phyloP scores from a whole-genome alignment of 148 eudicot genomes.

The Heliosperma pusillum region DNA sequence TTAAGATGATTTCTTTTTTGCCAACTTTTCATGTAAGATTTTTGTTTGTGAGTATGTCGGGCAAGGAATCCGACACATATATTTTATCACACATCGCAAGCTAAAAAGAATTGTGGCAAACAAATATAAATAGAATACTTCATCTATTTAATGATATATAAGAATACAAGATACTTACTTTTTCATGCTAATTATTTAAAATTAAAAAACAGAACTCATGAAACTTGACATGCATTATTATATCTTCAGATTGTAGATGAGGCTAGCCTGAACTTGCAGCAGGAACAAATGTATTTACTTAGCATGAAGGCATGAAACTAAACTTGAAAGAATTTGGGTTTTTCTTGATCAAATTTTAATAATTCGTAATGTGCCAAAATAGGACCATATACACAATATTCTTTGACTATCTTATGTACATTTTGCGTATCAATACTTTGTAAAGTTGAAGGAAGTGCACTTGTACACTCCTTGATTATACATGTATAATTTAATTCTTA shows the following conservation, averaged over 20 bases:
- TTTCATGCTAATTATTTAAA: too few species aligned
- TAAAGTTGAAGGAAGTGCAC: background rate
- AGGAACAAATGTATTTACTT: conserved; percentile 53
- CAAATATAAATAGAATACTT: too few species aligned
- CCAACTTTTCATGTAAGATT: too few species aligned
- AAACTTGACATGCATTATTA: background rate
- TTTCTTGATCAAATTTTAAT: conserved; percentile 4
- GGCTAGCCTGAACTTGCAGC: conserved; percentile 40
- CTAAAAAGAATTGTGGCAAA: too few species aligned
- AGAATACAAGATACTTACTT: too few species aligned
- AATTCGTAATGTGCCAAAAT: background rate
- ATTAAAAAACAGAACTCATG: background rate
- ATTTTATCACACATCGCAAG: too few species aligned
- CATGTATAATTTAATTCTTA: too few species aligned
- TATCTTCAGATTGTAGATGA: conserved; percentile 48
- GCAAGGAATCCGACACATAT: too few species aligned
- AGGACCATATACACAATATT: background rate
- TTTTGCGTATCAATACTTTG: background rate
- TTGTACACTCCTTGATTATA: background rate
- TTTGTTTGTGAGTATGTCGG: too few species aligned
- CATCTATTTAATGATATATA: too few species aligned
- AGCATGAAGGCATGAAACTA: conserved; percentile 30
- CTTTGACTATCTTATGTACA: background rate
- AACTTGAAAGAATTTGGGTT: background rate
- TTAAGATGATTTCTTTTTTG: background rate